Evolutionary conservation across 2,329 filamentous ascomycete genomes (phyloP).

Genomic region (Aspergillus cejpii): DNA sequence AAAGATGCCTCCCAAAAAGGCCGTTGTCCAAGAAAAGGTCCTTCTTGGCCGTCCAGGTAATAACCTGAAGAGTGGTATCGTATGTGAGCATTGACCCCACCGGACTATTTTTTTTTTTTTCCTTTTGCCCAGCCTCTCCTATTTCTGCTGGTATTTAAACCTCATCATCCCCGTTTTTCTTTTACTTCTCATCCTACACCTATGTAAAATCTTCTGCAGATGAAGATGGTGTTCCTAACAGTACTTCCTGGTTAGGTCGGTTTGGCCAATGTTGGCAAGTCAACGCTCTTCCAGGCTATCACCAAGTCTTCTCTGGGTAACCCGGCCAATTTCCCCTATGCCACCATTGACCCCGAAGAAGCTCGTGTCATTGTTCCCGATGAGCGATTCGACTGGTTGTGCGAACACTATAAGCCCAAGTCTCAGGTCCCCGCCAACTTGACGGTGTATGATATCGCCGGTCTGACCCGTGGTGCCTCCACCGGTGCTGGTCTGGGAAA

Average conservation of each 20-base stretch:
- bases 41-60: constrained; percentile 93
- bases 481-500: constrained; percentile 97
- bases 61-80: constrained; percentile 97
- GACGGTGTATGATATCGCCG: constrained; percentile 97
- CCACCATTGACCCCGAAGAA: constrained; percentile 98
- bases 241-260: constrained; percentile 60
- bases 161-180: constrained; percentile 8
- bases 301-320: constrained; percentile 97
- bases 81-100: constrained; percentile 58
- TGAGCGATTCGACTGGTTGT: constrained; percentile 91
- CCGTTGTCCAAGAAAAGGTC: constrained; percentile 86
- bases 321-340: constrained; percentile 98
- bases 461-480: constrained; percentile 89
- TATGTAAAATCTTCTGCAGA: constrained; percentile 5
- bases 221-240: constrained; percentile 8
- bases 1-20: constrained; percentile 96
- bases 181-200: constrained; percentile 9
- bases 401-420: constrained; percentile 95
- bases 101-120: constrained; percentile 21
- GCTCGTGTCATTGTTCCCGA: constrained; percentile 95
- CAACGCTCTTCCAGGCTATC: constrained; percentile 98
- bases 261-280: constrained; percentile 98
- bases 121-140: constrained; percentile 24
- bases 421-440: constrained; percentile 93
- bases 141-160: constrained; percentile 4